These are phyloP conservation scores for Aspergillus proliferans DNA, from an alignment of 2,329 filamentous ascomycete species.

Conservation along the genomic window DNA sequence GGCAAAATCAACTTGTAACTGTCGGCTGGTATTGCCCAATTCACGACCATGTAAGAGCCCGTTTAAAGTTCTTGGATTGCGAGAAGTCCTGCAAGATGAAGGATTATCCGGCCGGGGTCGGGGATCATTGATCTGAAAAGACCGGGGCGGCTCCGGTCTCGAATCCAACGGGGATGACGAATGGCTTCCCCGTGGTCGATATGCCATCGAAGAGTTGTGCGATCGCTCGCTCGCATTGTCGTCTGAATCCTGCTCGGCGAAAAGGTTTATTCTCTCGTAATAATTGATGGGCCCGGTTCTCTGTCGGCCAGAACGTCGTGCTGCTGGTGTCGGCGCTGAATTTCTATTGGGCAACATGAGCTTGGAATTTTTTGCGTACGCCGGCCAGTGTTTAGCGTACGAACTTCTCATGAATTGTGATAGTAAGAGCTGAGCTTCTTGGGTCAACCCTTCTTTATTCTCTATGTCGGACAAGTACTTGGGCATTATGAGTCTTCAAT, in stretches of 20 bases:
- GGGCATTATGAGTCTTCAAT: no score
- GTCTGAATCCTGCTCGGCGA: conserved; percentile 8
- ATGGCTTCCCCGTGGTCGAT: background rate
- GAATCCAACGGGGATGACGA: background rate
- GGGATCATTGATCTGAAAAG: background rate
- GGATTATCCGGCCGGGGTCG: background rate
- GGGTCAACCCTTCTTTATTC: background rate
- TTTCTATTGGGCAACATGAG: background rate
- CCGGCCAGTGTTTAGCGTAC: conserved; percentile 1
- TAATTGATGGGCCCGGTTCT: conserved; percentile 27
- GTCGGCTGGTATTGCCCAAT: conserved; percentile 13
- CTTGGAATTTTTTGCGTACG: background rate
- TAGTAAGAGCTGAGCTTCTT: conserved; percentile 19
- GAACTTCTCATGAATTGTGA: conserved; percentile 19
- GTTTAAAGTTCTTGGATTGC: conserved; percentile 4
- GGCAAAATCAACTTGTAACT: conserved; percentile 19
- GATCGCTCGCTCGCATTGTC: conserved; percentile 1
- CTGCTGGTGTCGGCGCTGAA: background rate
- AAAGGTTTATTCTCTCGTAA: conserved; percentile 17
- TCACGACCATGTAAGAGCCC: conserved; percentile 26
- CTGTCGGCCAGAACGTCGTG: conserved; percentile 23
- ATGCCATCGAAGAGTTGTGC: background rate
- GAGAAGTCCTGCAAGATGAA: background rate
- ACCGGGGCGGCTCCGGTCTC: background rate
- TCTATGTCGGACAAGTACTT: background rate